Evolutionary conservation across 441 rosid genomes (phyloP), one percentile per base, ranked within the genome.

Genomic region (Aleurites moluccanus): DNA sequence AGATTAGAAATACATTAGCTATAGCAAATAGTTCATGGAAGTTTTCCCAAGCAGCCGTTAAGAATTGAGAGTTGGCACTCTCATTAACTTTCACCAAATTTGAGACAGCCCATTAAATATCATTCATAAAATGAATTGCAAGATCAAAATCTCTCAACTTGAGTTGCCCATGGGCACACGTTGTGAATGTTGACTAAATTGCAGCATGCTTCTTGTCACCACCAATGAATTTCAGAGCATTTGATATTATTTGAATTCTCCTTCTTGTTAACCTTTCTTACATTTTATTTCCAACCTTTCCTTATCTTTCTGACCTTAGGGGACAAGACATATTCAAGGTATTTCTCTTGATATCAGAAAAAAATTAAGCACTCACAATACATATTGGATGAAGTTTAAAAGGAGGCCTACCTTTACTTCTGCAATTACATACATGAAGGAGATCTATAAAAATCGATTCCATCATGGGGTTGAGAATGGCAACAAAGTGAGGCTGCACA

Each of bases 291-390:
- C 62, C 30, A 9, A 4, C 2, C 4, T 27, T 59, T 27, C 33
- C 27, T 44, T 10, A 45, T 13, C 2, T n/a, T 3, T n/a, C 18
- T 45, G 53, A 9, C 35, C 23, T 18, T 42, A 91, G 91, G 96
- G 96, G 80, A 84, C 91, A 72, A 38, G 78, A 55, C 73, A 70
- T n/a, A 76, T 80, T 73, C 82, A 61, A 81, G 93, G 93, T 57
- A 86, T 91, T 14, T 77, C 77, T 15, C 64, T 88, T 67, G 88
- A 86, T 83, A 70, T 81, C 59, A 70, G 73, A 47, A 78, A 77
- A 74, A 73, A 71, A 3, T 5, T 55, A 11, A 64, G 25, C 18
- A 21, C 66, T 62, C 13, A 56, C 40, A 40, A 55, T 16, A 69
- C 0, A 18, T 59, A 18, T 9, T 14, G 30, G 62, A 15, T 0